Evolutionary conservation across 768 basidiomycete genomes (phyloP).

Genomic region (Panellus pusillus): DNA sequence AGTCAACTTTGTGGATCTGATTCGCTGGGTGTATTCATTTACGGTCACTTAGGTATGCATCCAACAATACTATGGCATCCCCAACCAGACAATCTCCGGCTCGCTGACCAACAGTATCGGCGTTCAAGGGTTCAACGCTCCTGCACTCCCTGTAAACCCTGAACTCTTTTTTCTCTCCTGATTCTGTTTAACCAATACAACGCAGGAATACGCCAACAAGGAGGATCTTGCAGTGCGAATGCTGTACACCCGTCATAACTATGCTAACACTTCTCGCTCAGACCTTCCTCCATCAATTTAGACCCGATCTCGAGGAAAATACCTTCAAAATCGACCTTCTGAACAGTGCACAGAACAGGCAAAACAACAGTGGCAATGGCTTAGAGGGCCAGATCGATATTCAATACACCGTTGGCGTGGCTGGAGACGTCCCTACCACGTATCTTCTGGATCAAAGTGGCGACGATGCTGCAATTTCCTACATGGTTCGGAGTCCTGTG

Average conservation of each 20-base stretch:
- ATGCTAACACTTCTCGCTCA: constrained; percentile 1
- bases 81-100: constrained; percentile 11
- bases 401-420: constrained; percentile 12
- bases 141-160: not conserved
- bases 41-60: constrained; percentile 6
- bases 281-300: constrained; percentile 11
- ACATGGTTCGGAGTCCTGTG: constrained; percentile 3
- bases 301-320: constrained; percentile 9
- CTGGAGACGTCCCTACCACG: constrained; percentile 7
- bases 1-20: not conserved
- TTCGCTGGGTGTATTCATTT: not conserved
- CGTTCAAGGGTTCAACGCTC: constrained; percentile 9
- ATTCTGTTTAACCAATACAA: constrained; percentile 2
- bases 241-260: not conserved
- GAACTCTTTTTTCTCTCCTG: not conserved
- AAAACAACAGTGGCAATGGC: constrained; percentile 6
- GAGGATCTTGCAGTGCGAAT: constrained; percentile 5
- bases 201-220: constrained; percentile 12
- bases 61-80: constrained; percentile 9
- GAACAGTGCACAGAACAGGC: constrained; percentile 6
- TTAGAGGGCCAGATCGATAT: constrained; percentile 10
- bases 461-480: constrained; percentile 3
- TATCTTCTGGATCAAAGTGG: constrained; percentile 1
- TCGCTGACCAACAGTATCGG: constrained; percentile 7
- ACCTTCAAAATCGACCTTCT: constrained; percentile 3